Percentiles rank a stretch among this genome's conserved stretches.
These are phyloP conservation scores for Erucastrum elatum DNA, from an alignment of 345 rosid species.

Conservation along the genomic window DNA sequence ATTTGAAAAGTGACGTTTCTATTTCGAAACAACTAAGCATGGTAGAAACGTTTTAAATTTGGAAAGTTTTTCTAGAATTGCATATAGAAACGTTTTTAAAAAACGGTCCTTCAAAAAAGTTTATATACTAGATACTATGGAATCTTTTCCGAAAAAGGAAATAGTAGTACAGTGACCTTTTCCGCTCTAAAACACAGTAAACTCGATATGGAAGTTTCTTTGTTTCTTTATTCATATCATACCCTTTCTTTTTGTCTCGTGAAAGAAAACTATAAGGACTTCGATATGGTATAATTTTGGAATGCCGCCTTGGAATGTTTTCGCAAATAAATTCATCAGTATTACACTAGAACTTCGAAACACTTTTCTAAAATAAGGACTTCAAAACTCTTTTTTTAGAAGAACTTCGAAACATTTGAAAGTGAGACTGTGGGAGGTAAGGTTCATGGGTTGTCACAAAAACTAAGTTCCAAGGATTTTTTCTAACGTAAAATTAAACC, in stretches of 20 bases:
- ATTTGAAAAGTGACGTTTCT: not conserved
- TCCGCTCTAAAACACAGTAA: not conserved
- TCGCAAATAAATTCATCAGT: not conserved
- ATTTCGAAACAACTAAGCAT: not conserved
- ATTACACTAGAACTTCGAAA: not conserved
- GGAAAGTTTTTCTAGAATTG: not conserved
- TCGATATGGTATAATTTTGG: not conserved
- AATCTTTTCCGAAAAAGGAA: not conserved
- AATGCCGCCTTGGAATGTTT: not conserved
- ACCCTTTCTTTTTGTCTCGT: not conserved
- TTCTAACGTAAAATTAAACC: not conserved
- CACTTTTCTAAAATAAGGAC: not conserved
- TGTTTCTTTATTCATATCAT: not conserved
- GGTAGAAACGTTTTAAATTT: not conserved
- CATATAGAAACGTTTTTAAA: not conserved
- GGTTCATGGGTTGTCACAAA: not conserved
- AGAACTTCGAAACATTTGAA: not conserved
- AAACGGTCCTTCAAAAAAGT: not conserved
- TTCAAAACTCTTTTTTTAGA: not conserved
- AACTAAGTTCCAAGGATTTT: slow-evolving; percentile 1
- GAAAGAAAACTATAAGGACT: no score
- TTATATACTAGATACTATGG: not conserved
- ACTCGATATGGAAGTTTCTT: not conserved
- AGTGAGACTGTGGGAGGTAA: not conserved
- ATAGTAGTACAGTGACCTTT: not conserved